These are phyloP conservation scores for Ogataea methanolica DNA, from an alignment of 805 yeast species.

Conservation along the genomic window DNA sequence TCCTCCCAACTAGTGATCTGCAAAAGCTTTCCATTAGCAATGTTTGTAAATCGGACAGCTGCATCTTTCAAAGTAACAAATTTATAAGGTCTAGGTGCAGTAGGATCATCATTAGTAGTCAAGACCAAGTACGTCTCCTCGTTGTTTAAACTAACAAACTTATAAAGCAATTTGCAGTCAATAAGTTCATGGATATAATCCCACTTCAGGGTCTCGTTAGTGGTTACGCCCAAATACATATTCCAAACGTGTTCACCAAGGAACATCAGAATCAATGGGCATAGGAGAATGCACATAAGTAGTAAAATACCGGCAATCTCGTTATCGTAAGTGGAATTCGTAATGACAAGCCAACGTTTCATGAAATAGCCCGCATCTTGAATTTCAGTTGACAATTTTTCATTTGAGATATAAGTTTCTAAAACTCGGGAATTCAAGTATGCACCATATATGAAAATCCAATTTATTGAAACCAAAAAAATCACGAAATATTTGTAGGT, in stretches of 20 bases:
- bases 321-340: constrained; percentile 29
- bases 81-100: not conserved
- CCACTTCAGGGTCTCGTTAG: constrained; percentile 55
- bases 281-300: constrained; percentile 34
- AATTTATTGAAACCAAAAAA: constrained; percentile 32
- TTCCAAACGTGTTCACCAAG: constrained; percentile 39
- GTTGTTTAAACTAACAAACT: constrained; percentile 4
- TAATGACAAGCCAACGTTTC: constrained; percentile 21
- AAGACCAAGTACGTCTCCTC: not conserved
- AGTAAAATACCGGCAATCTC: constrained; percentile 39
- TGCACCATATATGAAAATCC: constrained; percentile 40
- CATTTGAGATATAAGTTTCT: constrained; percentile 4
- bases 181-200: constrained; percentile 40
- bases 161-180: constrained; percentile 26
- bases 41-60: constrained; percentile 1
- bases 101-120: not conserved
- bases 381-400: constrained; percentile 16
- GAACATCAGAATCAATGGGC: constrained; percentile 36
- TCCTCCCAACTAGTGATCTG: constrained; percentile 24
- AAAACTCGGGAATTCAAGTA: constrained; percentile 29
- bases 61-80: constrained; percentile 7
- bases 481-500: constrained; percentile 46
- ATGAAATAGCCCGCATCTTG: constrained; percentile 9
- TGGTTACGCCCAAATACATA: constrained; percentile 51
- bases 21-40: constrained; percentile 1